Evolutionary conservation across 208 protist species (phyloP), one percentile per base, ranked within the genome.

Genomic region (Trypanosomatidae sp.): DNA sequence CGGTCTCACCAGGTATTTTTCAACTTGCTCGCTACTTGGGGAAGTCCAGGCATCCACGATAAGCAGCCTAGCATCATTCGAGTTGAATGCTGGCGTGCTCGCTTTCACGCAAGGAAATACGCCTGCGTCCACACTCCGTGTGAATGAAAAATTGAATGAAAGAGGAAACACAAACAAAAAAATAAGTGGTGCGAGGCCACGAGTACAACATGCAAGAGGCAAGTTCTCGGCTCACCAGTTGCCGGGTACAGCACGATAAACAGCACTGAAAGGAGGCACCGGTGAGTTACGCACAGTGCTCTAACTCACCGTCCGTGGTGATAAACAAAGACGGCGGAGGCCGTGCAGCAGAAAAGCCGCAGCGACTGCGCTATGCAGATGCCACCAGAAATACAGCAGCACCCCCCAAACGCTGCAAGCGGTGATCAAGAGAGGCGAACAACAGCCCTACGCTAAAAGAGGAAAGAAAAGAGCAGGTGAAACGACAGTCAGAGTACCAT

Each of bases 1-100:
- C 65, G 12, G 58, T 30, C 28, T 62, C 36, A n/a, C 33, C 56
- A 3, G 70, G 69, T 70, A 80, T 80, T 12, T 25, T 53, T 39
- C 64, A n/a, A 46, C 39, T 25, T 39, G 6, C 39, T 46, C 28
- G 22, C 64, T 22, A 49, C 44, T 8, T 12, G 33, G 5, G 43
- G 6, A 39, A 13, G 0, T 22, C 8, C 46, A 12, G 44, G 28
- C 33, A 56, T 41, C 44, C 15, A 36, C 49, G 39, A 28, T 15
- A 49, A 41, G 36, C 39, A 65, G 60, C 39, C 36, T 15, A 44
- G 39, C 6, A 19, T 44, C 22, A 19, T 47, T 22, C 8, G 60
- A 46, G 17, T 15, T 46, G 22, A 41, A 19, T 17, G 60, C 36
- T 3, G 22, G 19, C 39, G 17, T 41, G 33, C 33, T 3, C 39